Evolutionary conservation across 1,284 basidiomycete genomes (phyloP), one percentile per base, ranked within the genome.

Genomic region (Inonotus obliquus): DNA sequence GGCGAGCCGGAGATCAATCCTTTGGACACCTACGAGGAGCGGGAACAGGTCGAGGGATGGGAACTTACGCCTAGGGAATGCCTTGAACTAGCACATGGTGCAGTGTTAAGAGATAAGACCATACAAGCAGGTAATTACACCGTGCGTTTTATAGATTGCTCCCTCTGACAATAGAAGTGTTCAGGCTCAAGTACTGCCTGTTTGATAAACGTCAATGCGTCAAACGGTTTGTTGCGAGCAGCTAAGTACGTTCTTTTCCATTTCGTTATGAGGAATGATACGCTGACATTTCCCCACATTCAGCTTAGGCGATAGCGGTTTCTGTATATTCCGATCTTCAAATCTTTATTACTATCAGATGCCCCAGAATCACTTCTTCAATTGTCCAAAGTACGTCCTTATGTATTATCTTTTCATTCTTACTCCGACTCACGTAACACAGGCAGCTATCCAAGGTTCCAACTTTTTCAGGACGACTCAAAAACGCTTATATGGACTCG

Each of bases 101-200:
- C 83, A 29, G 89, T 94, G 0, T 69, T 89, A 59, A 75, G 83
- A 56, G 91, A 96, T 68, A 79, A 82, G 59, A 75, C 74, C 27
- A 87, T 96, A 4, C 73, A 84, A 67, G 92, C 90, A 57, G 91
- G 91, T 91, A 60, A 68, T 82, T 70, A 7, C 48, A 6, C 27
- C 58, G 41, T 23, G 41, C n/a, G 29, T 27, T n/a, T n/a, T n/a
- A 49, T 59, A 14, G 38, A 55, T 44, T 38, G 3, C 59, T 51
- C 19, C 35, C 17, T 35, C 48, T 59, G 13, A 47, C 29, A 14
- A 57, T 4, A 4, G 45, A 57, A 19, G 44, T 10, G 56, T 29
- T 2, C 66, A 92, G 92, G 94, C 55, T 92, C 92, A 17, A 94
- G 92, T 68, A 96, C 93, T 0, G 92, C 91, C 14, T 93, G 91